Conservation (phyloP, 257 asterid species). For the Echium plantagineum region DNA sequence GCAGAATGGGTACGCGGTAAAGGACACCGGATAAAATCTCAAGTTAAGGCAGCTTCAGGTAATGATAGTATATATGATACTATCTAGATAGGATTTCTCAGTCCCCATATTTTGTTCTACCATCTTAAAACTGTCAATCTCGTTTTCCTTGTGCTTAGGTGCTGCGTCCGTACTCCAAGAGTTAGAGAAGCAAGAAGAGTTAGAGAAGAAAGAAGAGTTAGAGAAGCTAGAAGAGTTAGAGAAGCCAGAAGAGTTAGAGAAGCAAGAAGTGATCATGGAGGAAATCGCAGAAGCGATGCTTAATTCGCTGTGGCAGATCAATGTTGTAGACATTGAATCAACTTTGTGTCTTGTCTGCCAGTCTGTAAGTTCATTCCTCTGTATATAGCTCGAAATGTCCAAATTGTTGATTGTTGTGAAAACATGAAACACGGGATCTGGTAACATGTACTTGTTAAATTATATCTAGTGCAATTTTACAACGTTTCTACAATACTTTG, state of each 20-base stretch:
- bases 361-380: conserved; percentile 35
- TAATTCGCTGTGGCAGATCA: conserved; percentile 68
- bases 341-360: conserved; percentile 65
- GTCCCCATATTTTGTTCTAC: conserved; percentile 1
- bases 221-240: too few relatives aligned
- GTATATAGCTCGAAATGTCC: background rate
- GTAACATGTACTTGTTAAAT: too few relatives aligned
- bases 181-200: too few relatives aligned
- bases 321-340: conserved; percentile 69
- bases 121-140: background rate
- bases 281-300: conserved; percentile 45
- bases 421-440: background rate
- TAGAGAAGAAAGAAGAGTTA: too few relatives aligned
- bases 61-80: conserved; percentile 2
- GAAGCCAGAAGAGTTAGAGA: conserved; percentile 61
- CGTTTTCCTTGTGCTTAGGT: conserved; percentile 31
- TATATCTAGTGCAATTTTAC: too few relatives aligned
- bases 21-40: conserved; percentile 58
- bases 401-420: background rate
- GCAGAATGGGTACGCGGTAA: conserved; percentile 85
- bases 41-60: conserved; percentile 80
- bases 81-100: background rate
- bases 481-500: background rate
- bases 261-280: conserved; percentile 39
- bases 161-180: conserved; percentile 53